Evolutionary conservation across 2,329 filamentous ascomycete genomes (phyloP), one percentile per base, ranked within the genome.

Genomic region (Aspergillus persii): DNA sequence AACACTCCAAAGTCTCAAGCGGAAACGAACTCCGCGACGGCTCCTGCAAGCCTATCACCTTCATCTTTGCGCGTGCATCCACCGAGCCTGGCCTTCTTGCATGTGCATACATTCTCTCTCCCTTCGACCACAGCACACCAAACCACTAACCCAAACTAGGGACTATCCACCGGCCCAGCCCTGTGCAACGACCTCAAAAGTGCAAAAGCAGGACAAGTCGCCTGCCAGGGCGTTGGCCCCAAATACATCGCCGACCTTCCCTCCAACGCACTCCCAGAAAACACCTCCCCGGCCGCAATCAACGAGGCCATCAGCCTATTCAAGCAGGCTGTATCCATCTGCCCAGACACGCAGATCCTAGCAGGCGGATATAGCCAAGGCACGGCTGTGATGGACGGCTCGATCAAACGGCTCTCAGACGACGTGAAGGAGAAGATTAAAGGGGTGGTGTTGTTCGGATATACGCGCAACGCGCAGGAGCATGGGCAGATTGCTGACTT

Each of bases 281-380:
- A 77, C 44, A 78, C 77, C 1, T 69, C 66, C 27, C 59, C 58
- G 1, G 53, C 55, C 11, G 58, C 56, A 33, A 80, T 81, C 57
- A 55, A 68, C 2, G 79, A 79, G 60, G 77, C 76, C 50, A 72
- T 72, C 23, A 66, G 69, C 3, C 71, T 79, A 18, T 76, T 80
- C 65, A 66, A 68, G 4, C 56, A 74, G 12, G 78, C 79, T 18
- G 61, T 71, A 67, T 67, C 66, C 8, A 80, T 79, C 61, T 81
- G 79, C 54, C 79, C 79, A 30, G 64, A 74, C 33, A 68, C 78
- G 0, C 69, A 71, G 39, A 72, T 81, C 29, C 68, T 80, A 1
- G 74, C 76, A 4, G 79, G 76, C 31, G 79, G 78, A 7, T 69
- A 69, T 50, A 64, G 64, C 50, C 64, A 80, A 64, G 79, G 79